These are phyloP conservation scores for Chloris gayana DNA, from an alignment of 176 grass and related monocot genomes.

Conservation along the genomic window DNA sequence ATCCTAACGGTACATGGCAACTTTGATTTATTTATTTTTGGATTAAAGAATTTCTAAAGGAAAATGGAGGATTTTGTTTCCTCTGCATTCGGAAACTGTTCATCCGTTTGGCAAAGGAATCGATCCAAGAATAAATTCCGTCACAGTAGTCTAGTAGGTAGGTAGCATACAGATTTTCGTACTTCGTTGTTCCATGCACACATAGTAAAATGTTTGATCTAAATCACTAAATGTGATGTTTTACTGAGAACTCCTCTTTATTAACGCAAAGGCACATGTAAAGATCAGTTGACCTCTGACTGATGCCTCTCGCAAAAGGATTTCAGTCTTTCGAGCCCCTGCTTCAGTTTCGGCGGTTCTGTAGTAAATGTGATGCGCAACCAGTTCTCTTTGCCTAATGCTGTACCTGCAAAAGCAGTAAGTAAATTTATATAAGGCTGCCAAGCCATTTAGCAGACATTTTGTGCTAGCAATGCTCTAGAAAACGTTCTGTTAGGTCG, in stretches of 20 bases:
- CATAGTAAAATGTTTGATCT: too few species aligned
- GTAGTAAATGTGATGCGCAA: slow-evolving; percentile 50
- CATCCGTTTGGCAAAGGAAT: too few species aligned
- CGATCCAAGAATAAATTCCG: too few species aligned
- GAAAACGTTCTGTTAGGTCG: neutral
- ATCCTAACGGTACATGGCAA: too few species aligned
- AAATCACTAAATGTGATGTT: too few species aligned
- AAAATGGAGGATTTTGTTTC: too few species aligned
- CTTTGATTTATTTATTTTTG: too few species aligned
- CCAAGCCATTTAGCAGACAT: neutral
- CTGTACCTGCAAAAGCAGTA: slow-evolving; percentile 29
- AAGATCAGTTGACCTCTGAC: neutral
- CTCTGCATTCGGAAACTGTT: too few species aligned
- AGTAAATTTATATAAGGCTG: neutral
- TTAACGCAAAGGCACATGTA: neutral
- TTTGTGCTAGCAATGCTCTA: neutral
- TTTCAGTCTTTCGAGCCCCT: slow-evolving; percentile 35
- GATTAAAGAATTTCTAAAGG: too few species aligned
- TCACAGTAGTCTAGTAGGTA: too few species aligned
- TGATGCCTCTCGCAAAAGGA: neutral
- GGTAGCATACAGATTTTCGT: too few species aligned
- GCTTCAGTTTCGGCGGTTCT: slow-evolving; percentile 40
- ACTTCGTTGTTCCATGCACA: too few species aligned
- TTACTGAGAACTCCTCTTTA: neutral
- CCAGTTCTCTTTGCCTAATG: slow-evolving; percentile 49